Base-by-base conservation (phyloP, 192 early-diverging fungal genomes). In the Kickxella alabastrina region DNA sequence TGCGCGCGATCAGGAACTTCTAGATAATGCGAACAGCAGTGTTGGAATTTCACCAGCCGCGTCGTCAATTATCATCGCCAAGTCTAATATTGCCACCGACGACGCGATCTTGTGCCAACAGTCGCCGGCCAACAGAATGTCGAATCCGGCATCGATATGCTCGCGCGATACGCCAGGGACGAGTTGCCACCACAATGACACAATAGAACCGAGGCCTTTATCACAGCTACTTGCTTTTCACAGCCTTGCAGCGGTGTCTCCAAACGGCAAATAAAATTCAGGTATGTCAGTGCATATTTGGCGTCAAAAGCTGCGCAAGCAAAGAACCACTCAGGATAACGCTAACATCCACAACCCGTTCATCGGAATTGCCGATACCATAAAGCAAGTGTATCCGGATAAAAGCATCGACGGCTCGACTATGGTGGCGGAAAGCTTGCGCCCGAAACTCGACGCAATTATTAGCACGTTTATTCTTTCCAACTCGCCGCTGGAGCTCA, bases 381-480 rank as follows among this genome's bases (percentile, higher is more conserved):
- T 71, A 46, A 44, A 12, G 18, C 38, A 39, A 2, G 57, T 43
- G 17, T 64, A 64, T 43, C 68, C 68, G 0, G 26, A 43, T 8
- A 29, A 43, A 17, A 50, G 22, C 13, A 23, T 58, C 3, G 32
- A 38, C n/a, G 32, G 43, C 10, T 12, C 43, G 4, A 64, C 43
- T 4, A 18, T 35, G 5, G 43, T 71, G 14, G 17, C 61, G 6
- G 59, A 71, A 3, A 52, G 29, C 17, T 21, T 71, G 43, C 60
- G 61, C 4, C 35, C 42, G 2, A 37, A 52, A 13, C 47, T 71
- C 19, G 25, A 19, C 13, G 60, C 60, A 4, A 59, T 71, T 28
- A 37, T 59, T 29, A 51, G 38, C 12, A 64, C 61, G 17, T 71
- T 56, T 50, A 58, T 71, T 31, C 52, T 71, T 6, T 61, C 68